phyloP scores from a whole-genome alignment of 2,329 filamentous ascomycete genomes.

The Penicillium sp. region DNA sequence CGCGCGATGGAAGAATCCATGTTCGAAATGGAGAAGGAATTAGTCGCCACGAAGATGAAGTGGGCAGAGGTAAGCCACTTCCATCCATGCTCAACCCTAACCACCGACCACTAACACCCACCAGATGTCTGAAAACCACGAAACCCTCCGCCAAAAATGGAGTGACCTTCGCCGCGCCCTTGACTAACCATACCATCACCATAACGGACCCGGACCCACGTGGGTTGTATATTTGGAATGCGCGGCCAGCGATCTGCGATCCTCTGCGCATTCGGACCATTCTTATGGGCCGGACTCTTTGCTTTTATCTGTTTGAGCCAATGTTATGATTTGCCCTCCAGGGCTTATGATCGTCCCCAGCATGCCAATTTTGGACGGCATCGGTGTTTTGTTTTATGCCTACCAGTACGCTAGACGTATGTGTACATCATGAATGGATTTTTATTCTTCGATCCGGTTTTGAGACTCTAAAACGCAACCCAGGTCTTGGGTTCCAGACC shows the following conservation, averaged over 20 bases:
- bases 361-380: slow-evolving; percentile 16
- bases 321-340: slow-evolving; percentile 6
- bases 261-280: slow-evolving; percentile 9
- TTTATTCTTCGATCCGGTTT: background rate
- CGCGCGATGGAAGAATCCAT: slow-evolving; percentile 83
- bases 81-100: background rate
- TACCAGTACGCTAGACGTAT: slow-evolving; percentile 19
- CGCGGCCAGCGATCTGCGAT: slow-evolving; percentile 21
- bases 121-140: slow-evolving; percentile 69
- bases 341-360: slow-evolving; percentile 12
- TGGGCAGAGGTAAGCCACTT: slow-evolving; percentile 78
- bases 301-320: slow-evolving; percentile 10
- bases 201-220: background rate
- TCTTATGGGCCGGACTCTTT: slow-evolving; percentile 19
- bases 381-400: slow-evolving; percentile 17
- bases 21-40: slow-evolving; percentile 85
- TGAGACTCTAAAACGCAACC: background rate
- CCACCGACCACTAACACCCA: background rate
- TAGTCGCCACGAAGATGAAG: slow-evolving; percentile 92
- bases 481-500: background rate
- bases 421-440: slow-evolving; percentile 29
- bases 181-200: slow-evolving; percentile 32
- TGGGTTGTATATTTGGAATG: slow-evolving; percentile 24
- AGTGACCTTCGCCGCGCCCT: slow-evolving; percentile 66
- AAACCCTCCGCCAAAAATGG: slow-evolving; percentile 75